Base-by-base conservation (phyloP, 2,329 filamentous ascomycete species). In the Dactylonectria macrodidyma region DNA sequence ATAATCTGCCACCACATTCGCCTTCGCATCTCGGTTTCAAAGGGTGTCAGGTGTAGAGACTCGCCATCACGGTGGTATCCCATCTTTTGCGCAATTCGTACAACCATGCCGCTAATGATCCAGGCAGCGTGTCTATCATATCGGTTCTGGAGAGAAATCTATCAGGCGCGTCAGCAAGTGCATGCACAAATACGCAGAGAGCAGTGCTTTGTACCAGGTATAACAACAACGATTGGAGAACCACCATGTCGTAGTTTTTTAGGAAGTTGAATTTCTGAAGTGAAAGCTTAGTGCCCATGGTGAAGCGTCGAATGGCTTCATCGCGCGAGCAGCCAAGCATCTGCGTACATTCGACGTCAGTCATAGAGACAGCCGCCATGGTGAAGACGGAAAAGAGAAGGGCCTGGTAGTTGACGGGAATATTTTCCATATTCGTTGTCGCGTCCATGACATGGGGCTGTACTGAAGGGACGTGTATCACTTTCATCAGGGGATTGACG, bases 401-500 rank as follows among this genome's bases (percentile, higher is more conserved):
- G 0, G 90, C 88, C 77, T 92, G 89, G 26, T 89, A 80, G 61
- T 88, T 88, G 47, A 87, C 84, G 0, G 86, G 86, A 2, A 93
- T 79, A 48, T 83, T 85, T 12, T 82, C 81, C 22, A 91, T 81
- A 67, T 89, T 86, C 16, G 85, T 85, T 1, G 86, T 87, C 2
- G 91, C 90, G 65, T 92, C 88, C 44, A 92, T 85, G 8, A 95
- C 83, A 52, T 88, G 86, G 2, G 87, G 86, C 74, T 94, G 90
- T 4, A 94, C 79, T 0, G 90, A 90, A 0, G 93, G 92, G 1
- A 91, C 87, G 76, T 95, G 93, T 26, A 94, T 89, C 52, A 89
- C 81, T 77, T 95, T 95, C 71, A 90, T 89, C 52, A 94, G 78
- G 0, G 93, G 92, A 73, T 95, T 92, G 62, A 95, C 90, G 68